Conservation (phyloP, 176 grass and related monocot genomes). For the Carex pumila region DNA sequence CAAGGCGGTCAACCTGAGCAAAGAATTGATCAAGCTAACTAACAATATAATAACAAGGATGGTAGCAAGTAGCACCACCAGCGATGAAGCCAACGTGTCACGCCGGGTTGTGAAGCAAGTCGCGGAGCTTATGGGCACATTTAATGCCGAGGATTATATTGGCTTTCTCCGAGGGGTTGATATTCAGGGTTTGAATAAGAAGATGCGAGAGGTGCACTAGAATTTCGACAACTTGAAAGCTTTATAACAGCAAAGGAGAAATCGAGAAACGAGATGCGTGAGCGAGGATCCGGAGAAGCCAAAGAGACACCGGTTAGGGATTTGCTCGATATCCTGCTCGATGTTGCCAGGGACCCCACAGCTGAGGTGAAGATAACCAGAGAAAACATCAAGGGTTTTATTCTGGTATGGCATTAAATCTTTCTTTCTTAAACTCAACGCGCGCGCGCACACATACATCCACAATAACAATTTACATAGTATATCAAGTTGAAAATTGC, state of each 20-base stretch:
- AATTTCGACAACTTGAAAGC: conserved; percentile 60
- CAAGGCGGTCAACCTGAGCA: conserved; percentile 27
- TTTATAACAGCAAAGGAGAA: conserved; percentile 48
- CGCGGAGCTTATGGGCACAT: conserved; percentile 45
- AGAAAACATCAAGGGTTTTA: conserved; percentile 63
- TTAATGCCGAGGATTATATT: conserved; percentile 61
- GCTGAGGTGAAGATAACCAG: conserved; percentile 55
- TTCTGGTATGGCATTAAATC: conserved; percentile 37
- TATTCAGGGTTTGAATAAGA: conserved; percentile 49
- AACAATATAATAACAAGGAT: conserved; percentile 48
- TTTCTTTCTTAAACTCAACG: background rate
- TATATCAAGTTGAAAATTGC: no score
- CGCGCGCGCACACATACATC: background rate
- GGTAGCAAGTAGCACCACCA: conserved; percentile 30
- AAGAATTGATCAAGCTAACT: conserved; percentile 41
- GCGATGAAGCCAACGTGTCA: conserved; percentile 30
- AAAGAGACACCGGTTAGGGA: conserved; percentile 24
- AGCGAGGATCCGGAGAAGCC: background rate
- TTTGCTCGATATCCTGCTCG: conserved; percentile 62
- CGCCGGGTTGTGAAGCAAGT: conserved; percentile 44
- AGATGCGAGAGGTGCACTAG: conserved; percentile 31
- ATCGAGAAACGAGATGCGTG: background rate
- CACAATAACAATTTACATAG: no score
- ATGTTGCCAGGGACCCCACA: conserved; percentile 30
- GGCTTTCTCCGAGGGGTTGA: conserved; percentile 41